A percentile compares a stretch with the other conserved stretches of the same genome.
Evolutionary conservation across 257 asterid species (phyloP).

Genomic region (Solanum tacnaense): DNA sequence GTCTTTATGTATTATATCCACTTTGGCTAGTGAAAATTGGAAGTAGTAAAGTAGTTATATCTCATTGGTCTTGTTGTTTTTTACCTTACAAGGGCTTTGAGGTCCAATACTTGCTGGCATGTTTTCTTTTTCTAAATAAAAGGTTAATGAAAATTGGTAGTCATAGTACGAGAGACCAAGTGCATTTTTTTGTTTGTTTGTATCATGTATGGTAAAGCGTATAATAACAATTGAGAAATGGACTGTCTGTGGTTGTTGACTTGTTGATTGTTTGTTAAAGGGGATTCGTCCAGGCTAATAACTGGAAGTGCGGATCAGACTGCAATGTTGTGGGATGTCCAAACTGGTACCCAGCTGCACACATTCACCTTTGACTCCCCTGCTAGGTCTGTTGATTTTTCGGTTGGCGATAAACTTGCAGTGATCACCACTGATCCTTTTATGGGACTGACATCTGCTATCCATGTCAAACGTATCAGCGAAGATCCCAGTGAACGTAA

Average conservation of each 20-base stretch:
- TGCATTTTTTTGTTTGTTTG: background rate
- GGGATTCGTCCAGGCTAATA: slow-evolving; percentile 68
- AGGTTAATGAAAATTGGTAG: background rate
- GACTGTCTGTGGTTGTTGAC: background rate
- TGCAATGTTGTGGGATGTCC: slow-evolving; percentile 81
- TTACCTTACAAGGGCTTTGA: background rate
- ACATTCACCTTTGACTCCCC: slow-evolving; percentile 79
- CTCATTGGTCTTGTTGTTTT: background rate
- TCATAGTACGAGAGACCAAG: background rate
- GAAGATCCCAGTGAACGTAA: slow-evolving; percentile 53
- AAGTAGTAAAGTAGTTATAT: background rate
- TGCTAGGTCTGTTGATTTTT: slow-evolving; percentile 65
- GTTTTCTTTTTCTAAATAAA: background rate
- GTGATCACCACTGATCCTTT: slow-evolving; percentile 88
- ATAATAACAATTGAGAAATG: background rate
- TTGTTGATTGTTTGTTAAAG: slow-evolving; percentile 13
- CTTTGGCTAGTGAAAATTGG: background rate
- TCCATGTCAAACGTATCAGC: slow-evolving; percentile 68
- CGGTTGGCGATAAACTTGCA: slow-evolving; percentile 73
- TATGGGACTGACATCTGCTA: slow-evolving; percentile 70
- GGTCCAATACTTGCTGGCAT: background rate
- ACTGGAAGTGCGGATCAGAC: slow-evolving; percentile 95
- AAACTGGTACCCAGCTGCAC: slow-evolving; percentile 46
- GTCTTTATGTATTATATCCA: background rate
- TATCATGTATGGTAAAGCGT: background rate